Evolutionary conservation across 352 stramenopile species (phyloP), one percentile per base, ranked within the genome.

Genomic region (Phytophthora foliorum): DNA sequence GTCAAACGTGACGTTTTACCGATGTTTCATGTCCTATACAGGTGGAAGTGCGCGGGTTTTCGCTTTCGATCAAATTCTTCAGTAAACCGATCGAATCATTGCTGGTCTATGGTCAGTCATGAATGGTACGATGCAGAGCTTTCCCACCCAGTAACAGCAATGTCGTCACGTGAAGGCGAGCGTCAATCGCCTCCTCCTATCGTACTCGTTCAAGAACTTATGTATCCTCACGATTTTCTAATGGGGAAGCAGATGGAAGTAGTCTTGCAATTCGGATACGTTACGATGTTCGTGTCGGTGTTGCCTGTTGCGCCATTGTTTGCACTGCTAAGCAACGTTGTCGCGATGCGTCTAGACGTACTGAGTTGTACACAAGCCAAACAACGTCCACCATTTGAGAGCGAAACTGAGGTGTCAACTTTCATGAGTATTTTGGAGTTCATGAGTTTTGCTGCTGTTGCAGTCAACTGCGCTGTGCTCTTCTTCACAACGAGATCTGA

Each of bases 211-310:
- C 86, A 94, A 49, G 81, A 92, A 45, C 73, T 92, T 45, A 92
- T 94, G 86, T 69, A 87, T 50, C 77, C 82, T 11, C 82, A 80
- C 17, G 79, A 91, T 51, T 88, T 91, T 22, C 55, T 94, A 34
- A 75, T 94, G 77, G 76, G 73, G 56, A 94, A 94, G 62, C 84
- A 94, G 38, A 92, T 92, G 78, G 86, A 94, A 57, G 62, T 88
- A 11, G 75, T 94, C 41, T 67, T 94, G n/a, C 84, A 92, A 86
- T 98, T 98, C 66, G 94, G 94, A 44, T 98, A 98, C 73, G 86
- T 98, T 41, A 98, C 93, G 32, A 90, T 98, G 75, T 98, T 99
- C 74, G 92, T 97, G 2, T 94, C 87, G 0, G 96, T 97, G 41
- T 91, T 98, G 57, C 94, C 94, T 0, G 65, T 94, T 16, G 96